Conservation (phyloP, 441 rosid genomes). For the Adansonia gregorii region DNA sequence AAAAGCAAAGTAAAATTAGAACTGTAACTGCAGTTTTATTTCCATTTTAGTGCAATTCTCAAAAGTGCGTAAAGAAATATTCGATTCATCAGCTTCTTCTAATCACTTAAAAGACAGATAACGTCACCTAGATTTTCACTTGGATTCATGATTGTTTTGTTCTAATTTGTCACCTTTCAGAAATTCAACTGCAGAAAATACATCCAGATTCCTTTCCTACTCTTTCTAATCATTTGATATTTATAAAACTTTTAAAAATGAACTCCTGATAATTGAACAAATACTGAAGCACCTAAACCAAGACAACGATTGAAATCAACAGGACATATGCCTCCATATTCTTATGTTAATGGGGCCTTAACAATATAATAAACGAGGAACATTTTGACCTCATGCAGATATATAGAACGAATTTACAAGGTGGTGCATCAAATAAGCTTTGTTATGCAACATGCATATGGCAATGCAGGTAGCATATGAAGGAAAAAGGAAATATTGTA, state of each 20-base stretch:
- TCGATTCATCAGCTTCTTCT: constrained; percentile 17
- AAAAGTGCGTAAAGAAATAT: not conserved
- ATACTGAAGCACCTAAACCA: not conserved
- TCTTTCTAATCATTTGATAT: not conserved
- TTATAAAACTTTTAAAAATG: not conserved
- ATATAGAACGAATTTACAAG: constrained; percentile 5
- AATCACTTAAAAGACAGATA: not conserved
- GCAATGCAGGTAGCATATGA: not conserved
- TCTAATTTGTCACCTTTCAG: not conserved
- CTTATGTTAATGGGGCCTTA: not conserved
- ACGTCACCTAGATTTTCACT: not conserved
- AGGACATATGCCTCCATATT: not conserved
- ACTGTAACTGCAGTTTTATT: not conserved
- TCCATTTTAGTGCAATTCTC: not conserved
- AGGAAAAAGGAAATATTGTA: not conserved
- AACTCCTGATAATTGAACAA: not conserved
- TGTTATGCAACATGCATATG: not conserved
- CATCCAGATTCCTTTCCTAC: not conserved
- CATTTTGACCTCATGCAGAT: not conserved
- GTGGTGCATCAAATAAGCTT: constrained; percentile 10
- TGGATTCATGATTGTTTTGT: not conserved
- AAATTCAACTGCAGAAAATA: not conserved
- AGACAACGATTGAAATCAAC: not conserved
- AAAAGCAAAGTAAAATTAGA: not conserved
- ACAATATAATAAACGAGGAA: not conserved